Conservation (phyloP, 2,329 filamentous ascomycete genomes). For the Lachnellula cervina region DNA sequence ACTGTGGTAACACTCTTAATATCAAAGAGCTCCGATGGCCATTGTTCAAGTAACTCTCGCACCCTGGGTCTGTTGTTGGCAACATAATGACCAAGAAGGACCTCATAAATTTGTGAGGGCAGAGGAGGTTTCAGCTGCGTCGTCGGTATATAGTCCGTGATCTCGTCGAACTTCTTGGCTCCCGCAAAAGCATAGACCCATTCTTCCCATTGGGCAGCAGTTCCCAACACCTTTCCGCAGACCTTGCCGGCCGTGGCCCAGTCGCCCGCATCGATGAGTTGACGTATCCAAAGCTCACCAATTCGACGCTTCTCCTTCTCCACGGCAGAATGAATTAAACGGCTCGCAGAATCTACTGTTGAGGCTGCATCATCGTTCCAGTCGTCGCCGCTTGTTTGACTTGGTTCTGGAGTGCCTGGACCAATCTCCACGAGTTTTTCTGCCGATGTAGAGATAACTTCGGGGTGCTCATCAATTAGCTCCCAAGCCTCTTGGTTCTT, state of each 20-base stretch:
- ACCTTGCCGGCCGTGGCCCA: conserved; percentile 77
- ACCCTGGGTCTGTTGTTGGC: conserved; percentile 70
- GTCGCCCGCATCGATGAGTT: conserved; percentile 68
- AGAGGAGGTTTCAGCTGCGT: conserved; percentile 74
- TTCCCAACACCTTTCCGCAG: conserved; percentile 76
- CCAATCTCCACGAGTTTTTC: conserved; percentile 39
- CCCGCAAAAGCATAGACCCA: conserved; percentile 93
- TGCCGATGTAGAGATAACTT: conserved; percentile 48
- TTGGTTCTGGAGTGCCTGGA: conserved; percentile 37
- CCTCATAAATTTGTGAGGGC: conserved; percentile 78
- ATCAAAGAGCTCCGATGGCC: conserved; percentile 82
- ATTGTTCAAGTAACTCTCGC: conserved; percentile 72
- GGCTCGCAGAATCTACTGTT: conserved; percentile 56
- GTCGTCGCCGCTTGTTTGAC: conserved; percentile 44
- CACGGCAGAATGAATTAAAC: conserved; percentile 56
- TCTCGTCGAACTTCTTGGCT: conserved; percentile 82
- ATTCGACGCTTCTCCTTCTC: conserved; percentile 87
- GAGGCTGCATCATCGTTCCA: conserved; percentile 72
- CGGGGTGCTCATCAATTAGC: conserved; percentile 81
- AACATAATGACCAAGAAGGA: conserved; percentile 85
- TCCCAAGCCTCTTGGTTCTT: conserved; percentile 85
- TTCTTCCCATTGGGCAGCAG: conserved; percentile 82
- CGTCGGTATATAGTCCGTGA: conserved; percentile 76
- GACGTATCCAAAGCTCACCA: conserved; percentile 88
- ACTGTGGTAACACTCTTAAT: conserved; percentile 69